A percentile compares a stretch with the other conserved stretches of the same genome.
These are phyloP conservation scores for Thraustochytrium sp. DNA, from an alignment of 352 stramenopile genomes.

Conservation along the genomic window DNA sequence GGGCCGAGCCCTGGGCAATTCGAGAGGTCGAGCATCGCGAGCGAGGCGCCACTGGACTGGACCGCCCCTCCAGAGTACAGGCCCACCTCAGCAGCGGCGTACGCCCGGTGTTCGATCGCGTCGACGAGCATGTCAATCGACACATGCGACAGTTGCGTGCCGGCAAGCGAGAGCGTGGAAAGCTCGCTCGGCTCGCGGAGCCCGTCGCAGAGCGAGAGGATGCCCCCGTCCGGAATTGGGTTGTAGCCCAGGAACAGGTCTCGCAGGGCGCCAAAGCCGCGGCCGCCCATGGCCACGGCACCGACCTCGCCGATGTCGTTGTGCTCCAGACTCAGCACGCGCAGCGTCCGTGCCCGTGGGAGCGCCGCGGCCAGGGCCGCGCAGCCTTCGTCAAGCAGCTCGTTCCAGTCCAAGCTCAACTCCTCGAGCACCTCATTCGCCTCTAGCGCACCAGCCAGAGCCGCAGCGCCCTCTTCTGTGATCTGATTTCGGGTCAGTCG, in stretches of 20 bases:
- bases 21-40: too few species aligned
- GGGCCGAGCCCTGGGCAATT: too few species aligned
- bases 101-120: too few species aligned
- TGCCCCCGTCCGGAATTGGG: background rate
- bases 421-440: background rate
- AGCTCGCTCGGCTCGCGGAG: background rate
- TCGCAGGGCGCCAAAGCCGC: background rate
- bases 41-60: too few species aligned
- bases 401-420: background rate
- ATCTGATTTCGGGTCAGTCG: background rate
- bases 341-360: background rate
- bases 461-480: background rate
- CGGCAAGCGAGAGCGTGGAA: background rate
- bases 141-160: background rate
- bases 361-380: background rate
- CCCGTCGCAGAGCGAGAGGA: background rate
- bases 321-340: background rate
- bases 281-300: background rate
- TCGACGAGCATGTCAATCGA: background rate
- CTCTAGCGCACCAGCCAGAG: background rate
- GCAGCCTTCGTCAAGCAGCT: background rate
- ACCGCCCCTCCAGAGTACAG: too few species aligned
- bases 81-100: too few species aligned
- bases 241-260: constrained; percentile 22
- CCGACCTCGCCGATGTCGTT: constrained; percentile 4